These are phyloP conservation scores for Plasmodium berghei DNA, from an alignment of 169 alveolate genomes.

Conservation along the genomic window DNA sequence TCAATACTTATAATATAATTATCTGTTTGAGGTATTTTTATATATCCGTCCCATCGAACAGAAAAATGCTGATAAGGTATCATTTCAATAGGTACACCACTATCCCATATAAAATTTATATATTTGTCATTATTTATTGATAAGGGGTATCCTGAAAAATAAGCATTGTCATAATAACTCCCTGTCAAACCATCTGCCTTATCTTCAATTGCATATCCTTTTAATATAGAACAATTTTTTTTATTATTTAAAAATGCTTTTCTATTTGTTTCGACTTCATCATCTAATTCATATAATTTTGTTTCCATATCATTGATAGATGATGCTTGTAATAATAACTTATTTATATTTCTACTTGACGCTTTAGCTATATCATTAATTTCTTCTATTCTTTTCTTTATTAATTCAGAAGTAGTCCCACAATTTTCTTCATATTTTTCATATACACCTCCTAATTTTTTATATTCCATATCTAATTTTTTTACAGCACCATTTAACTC, in stretches of 20 bases:
- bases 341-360: constrained; percentile 63
- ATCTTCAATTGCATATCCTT: constrained; percentile 76
- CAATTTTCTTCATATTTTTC: constrained; percentile 75
- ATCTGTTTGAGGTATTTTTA: constrained; percentile 88
- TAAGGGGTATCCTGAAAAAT: constrained; percentile 87
- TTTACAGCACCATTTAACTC: constrained; percentile 49
- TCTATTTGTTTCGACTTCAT: constrained; percentile 63
- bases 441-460: constrained; percentile 51
- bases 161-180: constrained; percentile 85
- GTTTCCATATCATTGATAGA: constrained; percentile 33
- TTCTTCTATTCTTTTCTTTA: constrained; percentile 79
- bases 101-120: constrained; percentile 82
- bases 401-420: constrained; percentile 80
- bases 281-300: constrained; percentile 50
- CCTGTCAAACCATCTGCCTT: constrained; percentile 88
- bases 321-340: constrained; percentile 47
- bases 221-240: constrained; percentile 52
- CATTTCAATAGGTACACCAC: constrained; percentile 85
- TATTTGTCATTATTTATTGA: constrained; percentile 82
- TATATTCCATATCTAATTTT: constrained; percentile 47
- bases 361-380: constrained; percentile 81
- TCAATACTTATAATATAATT: constrained; percentile 83
- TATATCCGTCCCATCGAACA: constrained; percentile 91
- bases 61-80: constrained; percentile 90
- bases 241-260: constrained; percentile 38